Conservation (phyloP, 176 grass and related monocot genomes). For the Triticum urartu region DNA sequence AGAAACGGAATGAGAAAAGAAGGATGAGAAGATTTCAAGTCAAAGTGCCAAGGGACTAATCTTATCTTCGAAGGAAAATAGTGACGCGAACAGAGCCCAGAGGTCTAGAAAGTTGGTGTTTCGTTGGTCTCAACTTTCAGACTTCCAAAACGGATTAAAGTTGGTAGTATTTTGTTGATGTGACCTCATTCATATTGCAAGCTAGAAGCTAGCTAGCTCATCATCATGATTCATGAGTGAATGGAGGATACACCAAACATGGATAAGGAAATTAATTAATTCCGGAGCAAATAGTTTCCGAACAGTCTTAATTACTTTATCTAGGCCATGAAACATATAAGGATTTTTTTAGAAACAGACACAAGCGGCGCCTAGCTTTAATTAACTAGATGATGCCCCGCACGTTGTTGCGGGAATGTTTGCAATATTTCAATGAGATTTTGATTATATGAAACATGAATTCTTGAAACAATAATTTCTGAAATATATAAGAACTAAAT, state of each 20-base stretch:
- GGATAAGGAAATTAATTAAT: constrained; percentile 38
- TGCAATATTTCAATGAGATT: too few species aligned
- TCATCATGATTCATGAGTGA: constrained; percentile 28
- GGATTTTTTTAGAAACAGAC: not conserved
- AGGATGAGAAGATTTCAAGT: not conserved
- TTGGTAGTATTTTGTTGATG: constrained; percentile 20
- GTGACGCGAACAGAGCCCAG: not conserved
- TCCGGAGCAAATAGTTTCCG: constrained; percentile 16
- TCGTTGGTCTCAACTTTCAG: not conserved
- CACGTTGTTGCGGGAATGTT: too few species aligned
- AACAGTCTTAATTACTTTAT: constrained; percentile 6
- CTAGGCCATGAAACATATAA: constrained; percentile 13
- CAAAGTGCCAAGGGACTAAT: not conserved
- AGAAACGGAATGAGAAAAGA: not conserved
- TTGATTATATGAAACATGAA: too few species aligned
- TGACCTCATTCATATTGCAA: constrained; percentile 25
- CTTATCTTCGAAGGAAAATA: not conserved
- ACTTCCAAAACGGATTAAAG: not conserved
- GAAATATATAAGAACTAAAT: too few species aligned
- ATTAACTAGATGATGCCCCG: too few species aligned
- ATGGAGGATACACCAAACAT: constrained; percentile 33
- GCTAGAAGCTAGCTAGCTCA: constrained; percentile 26
- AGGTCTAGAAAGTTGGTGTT: constrained; percentile 13
- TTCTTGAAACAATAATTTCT: too few species aligned
- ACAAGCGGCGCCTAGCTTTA: too few species aligned